phyloP scores from a whole-genome alignment of 768 basidiomycete genomes.

The Naganishia kalamii region DNA sequence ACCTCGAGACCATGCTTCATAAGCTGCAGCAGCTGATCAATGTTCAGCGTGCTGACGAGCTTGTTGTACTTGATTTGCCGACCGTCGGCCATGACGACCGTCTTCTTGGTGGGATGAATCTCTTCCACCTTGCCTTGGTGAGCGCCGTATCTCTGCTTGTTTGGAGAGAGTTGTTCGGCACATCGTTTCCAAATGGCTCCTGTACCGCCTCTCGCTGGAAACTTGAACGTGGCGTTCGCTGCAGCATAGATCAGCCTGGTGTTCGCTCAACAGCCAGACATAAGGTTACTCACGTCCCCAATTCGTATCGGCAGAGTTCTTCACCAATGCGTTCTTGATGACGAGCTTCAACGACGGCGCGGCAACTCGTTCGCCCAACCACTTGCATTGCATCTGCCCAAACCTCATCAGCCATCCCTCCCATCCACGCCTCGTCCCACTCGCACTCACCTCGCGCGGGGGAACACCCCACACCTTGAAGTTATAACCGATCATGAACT shows the following conservation, averaged over 20 bases:
- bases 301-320: conserved; percentile 43
- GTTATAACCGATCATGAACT: conserved; percentile 50
- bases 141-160: conserved; percentile 33
- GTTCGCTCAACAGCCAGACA: neutral
- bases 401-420: neutral
- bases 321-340: conserved; percentile 46
- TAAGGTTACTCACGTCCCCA: conserved; percentile 35
- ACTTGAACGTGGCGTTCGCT: conserved; percentile 48
- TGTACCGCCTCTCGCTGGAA: conserved; percentile 47
- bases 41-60: conserved; percentile 45
- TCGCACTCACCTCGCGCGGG: conserved; percentile 36
- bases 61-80: conserved; percentile 39
- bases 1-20: conserved; percentile 25
- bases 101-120: conserved; percentile 39
- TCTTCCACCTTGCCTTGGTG: conserved; percentile 33
- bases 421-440: neutral
- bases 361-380: conserved; percentile 49
- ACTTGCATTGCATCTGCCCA: conserved; percentile 48
- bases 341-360: conserved; percentile 46
- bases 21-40: conserved; percentile 41
- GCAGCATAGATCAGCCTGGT: conserved; percentile 24
- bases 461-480: conserved; percentile 49
- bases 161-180: conserved; percentile 36
- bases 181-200: conserved; percentile 50
- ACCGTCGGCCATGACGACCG: conserved; percentile 43